Evolutionary conservation across 257 asterid species (phyloP), one percentile per base, ranked within the genome.

Genomic region (Lantana camara): DNA sequence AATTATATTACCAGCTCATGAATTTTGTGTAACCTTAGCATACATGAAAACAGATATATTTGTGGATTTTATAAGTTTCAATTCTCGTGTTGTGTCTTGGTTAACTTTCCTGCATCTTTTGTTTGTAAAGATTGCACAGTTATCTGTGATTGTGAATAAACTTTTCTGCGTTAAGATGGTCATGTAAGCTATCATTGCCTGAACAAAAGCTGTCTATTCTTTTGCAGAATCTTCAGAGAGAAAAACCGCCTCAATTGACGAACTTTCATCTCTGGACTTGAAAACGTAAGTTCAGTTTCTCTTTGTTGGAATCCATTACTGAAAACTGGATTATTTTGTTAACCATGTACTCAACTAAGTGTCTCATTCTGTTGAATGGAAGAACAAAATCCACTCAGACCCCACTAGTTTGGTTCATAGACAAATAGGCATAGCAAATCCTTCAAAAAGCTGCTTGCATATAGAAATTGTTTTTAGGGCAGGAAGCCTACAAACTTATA

Each of bases 181-280:
- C 63, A 20, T 41, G 17, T 29, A 8, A 46, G 4, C 38, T 17
- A 15, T 57, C 4, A 12, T 73, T 45, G 49, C 61, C 67, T 63
- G 49, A 68, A 35, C 1, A 5, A 21, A 24, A 56, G 70, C 72
- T 67, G 57, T 48, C 20, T 27, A 57, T 19, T 56, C 60, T 42
- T 53, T 64, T 72, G 75, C 80, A 83, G 95, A 76, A 59, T 69
- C 82, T 71, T 77, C 83, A 12, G 91, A 86, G 79, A 83, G 75
- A 67, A 81, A 62, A 32, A 64, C 68, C 14, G 49, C 83, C 48
- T 71, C 83, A 13, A 55, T 79, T 69, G 95, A 86, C 51, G 87
- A 81, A 37, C 75, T 86, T 68, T 68, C 95, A 46, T 81, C 89
- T 58, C 70, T 86, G 73, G 91, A 79, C 79, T 63, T 81, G 75